Percentiles rank a stretch among this genome's conserved stretches.
Conservation (phyloP, 2,329 filamentous ascomycete genomes). For the Fusarium staphyleae region DNA sequence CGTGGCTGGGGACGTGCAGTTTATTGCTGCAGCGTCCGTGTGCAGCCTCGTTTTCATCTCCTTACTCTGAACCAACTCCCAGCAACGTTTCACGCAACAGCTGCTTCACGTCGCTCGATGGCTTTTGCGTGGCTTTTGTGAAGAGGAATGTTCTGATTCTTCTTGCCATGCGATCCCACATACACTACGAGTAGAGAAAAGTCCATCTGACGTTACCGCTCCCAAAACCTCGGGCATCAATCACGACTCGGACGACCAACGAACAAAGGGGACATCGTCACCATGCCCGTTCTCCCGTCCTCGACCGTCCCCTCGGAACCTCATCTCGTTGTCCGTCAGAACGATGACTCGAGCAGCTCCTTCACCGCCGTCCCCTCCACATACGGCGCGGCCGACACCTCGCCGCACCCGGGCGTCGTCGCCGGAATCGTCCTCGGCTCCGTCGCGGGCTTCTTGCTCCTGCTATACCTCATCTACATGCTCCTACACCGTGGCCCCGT, state of each 20-base stretch:
- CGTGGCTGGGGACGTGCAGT: slow-evolving; percentile 8
- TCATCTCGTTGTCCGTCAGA: slow-evolving; percentile 33
- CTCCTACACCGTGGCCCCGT: slow-evolving; percentile 54
- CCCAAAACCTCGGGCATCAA: background rate
- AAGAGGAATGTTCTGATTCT: no score
- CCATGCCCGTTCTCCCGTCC: slow-evolving; percentile 29
- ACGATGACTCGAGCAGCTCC: slow-evolving; percentile 23
- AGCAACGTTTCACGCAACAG: no score
- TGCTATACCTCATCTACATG: slow-evolving; percentile 60
- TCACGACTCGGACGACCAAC: background rate
- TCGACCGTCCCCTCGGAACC: slow-evolving; percentile 22
- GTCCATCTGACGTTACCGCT: background rate
- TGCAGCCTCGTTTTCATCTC: slow-evolving; percentile 1
- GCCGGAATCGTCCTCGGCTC: slow-evolving; percentile 55
- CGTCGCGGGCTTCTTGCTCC: slow-evolving; percentile 58
- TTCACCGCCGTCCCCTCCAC: slow-evolving; percentile 47
- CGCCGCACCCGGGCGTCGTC: slow-evolving; percentile 52
- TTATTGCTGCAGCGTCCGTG: background rate
- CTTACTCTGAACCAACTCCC: background rate
- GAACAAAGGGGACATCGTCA: background rate
- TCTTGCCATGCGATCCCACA: background rate
- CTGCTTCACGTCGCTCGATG: no score
- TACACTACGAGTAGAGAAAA: background rate
- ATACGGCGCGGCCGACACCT: slow-evolving; percentile 49
- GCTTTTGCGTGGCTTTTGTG: background rate